Evolutionary conservation across 352 stramenopile species (phyloP), one percentile per base, ranked within the genome.

Genomic region (Pythium grandisporangium): DNA sequence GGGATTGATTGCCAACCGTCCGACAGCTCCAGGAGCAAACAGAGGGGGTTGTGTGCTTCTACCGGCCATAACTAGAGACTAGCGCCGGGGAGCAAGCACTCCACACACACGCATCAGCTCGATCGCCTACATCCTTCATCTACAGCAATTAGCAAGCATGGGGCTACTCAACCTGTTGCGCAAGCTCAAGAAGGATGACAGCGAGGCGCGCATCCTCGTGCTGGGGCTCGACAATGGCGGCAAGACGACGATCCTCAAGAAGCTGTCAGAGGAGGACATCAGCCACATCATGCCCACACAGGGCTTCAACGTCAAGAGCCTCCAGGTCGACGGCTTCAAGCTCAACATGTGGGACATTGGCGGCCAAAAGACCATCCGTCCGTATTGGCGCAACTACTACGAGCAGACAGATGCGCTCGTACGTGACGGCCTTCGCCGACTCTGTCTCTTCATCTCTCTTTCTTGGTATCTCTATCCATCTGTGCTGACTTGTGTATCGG

Each of bases 331-430:
- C 60, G 90, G 84, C 58, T 98, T 98, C 61, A 98, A 98, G 63
- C 83, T 98, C 37, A 98, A 98, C 61, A 87, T 98, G 42, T 98
- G 95, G 95, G 96, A 99, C 66, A 94, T 99, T 37, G 97, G 96
- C 44, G 97, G 96, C 23, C 97, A 99, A 75, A 96, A 98, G 51
- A 99, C 96, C 17, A 99, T 99, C 42, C 87, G 96, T 17, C 91
- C 95, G 5, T 99, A 99, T 69, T 99, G 97, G 96, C 78, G 95
- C 30, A 99, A 99, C 74, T 99, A 99, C 72, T 99, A 98, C 65
- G 96, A 99, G 72, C 68, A 97, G 63, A 98, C 93, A 2, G 93
- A 98, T 55, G 90, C 86, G 5, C 57, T 98, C 40, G 73, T 89
- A 49, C 26, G 61, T 45, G 3, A 30, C 17, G 25, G 12, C 4